phyloP scores from a whole-genome alignment of 1,139 yeast species.

The Taphrina wiesneri region DNA sequence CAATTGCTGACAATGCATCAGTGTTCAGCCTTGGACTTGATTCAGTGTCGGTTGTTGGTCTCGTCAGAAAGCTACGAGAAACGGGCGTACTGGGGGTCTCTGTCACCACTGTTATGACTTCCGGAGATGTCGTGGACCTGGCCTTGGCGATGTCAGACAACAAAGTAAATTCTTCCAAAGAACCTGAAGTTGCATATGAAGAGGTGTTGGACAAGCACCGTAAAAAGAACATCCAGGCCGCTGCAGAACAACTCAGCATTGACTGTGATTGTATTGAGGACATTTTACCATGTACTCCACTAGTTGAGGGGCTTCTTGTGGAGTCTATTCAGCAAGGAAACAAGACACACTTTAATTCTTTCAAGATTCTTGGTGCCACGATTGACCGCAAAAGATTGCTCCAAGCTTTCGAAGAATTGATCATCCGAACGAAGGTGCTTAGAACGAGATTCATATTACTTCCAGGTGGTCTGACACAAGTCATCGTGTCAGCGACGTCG shows the following conservation, averaged over 20 bases:
- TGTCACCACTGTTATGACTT: constrained; percentile 36
- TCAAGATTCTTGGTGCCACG: constrained; percentile 14
- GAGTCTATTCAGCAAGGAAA: constrained; percentile 30
- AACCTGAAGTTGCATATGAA: not conserved
- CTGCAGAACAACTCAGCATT: constrained; percentile 25
- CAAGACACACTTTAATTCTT: constrained; percentile 34
- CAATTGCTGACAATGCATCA: constrained; percentile 33
- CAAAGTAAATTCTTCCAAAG: not conserved
- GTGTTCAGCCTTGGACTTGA: constrained; percentile 42
- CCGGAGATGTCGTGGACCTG: constrained; percentile 13
- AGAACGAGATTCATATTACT: constrained; percentile 39
- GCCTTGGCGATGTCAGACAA: not conserved
- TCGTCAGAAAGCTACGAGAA: constrained; percentile 34
- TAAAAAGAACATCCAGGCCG: not conserved
- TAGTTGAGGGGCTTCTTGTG: constrained; percentile 41
- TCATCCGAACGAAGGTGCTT: constrained; percentile 33
- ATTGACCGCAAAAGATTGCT: constrained; percentile 28
- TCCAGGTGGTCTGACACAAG: constrained; percentile 39
- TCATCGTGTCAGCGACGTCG: constrained; percentile 30
- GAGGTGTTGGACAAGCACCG: not conserved
- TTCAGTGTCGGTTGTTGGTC: constrained; percentile 40
- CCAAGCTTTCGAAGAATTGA: constrained; percentile 34
- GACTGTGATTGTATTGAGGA: constrained; percentile 35
- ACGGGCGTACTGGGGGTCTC: constrained; percentile 10
- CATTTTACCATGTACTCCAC: constrained; percentile 40